Percentiles rank a stretch among this genome's conserved stretches.
phyloP scores from a whole-genome alignment of 805 yeast genomes.

The Lipomyces kockii region DNA sequence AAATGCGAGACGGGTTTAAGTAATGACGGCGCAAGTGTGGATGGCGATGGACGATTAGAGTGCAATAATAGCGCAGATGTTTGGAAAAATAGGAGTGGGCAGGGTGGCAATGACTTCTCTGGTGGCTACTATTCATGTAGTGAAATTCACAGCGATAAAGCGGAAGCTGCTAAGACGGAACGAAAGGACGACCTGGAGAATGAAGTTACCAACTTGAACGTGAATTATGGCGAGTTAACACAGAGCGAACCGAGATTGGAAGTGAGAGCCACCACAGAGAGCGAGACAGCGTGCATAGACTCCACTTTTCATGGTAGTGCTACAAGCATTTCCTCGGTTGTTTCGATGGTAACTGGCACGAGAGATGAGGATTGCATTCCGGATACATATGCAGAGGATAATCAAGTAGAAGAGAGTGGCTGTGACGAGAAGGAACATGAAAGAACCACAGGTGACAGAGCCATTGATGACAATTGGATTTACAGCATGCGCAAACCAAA shows the following conservation, averaged over 20 bases:
- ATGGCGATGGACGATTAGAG: neutral
- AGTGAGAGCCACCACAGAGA: neutral
- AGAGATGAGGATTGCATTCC: neutral
- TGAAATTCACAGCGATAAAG: neutral
- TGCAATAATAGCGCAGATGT: neutral
- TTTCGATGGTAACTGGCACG: neutral
- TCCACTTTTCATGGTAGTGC: neutral
- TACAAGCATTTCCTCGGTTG: neutral
- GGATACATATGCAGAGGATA: neutral
- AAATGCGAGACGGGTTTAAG: neutral
- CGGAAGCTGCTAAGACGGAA: neutral
- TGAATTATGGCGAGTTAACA: neutral
- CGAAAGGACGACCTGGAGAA: neutral
- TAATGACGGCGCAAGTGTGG: neutral
- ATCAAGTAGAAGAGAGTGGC: neutral
- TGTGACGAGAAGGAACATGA: neutral
- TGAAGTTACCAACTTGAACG: neutral
- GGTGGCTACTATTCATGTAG: neutral
- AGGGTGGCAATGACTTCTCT: neutral
- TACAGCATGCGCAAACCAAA: slow-evolving; percentile 5
- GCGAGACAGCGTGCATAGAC: neutral
- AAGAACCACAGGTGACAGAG: neutral
- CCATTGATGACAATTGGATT: neutral
- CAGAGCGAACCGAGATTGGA: neutral
- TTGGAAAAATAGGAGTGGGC: neutral